phyloP scores from a whole-genome alignment of 139 green algal species.

The Edaphochlamys debaryana region DNA sequence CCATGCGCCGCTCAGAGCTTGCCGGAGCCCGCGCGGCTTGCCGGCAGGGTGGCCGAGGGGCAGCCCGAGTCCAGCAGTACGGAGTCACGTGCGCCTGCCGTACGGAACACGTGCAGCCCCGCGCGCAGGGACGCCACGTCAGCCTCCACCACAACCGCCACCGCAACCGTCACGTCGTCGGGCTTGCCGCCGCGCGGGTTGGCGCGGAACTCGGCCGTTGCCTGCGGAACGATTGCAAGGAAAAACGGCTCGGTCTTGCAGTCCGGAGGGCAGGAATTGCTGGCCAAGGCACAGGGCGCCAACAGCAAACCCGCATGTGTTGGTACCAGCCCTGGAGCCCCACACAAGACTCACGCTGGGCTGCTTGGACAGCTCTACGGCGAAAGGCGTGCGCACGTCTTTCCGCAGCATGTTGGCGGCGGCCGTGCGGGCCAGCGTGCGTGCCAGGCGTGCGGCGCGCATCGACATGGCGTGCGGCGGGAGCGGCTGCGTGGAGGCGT shows the following conservation, averaged over 20 bases:
- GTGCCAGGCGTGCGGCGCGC: not conserved
- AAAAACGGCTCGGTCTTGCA: too few relatives aligned
- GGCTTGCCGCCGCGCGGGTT: constrained; percentile 80
- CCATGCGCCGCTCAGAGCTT: too few relatives aligned
- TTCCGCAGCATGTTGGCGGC: constrained; percentile 29
- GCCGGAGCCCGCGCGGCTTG: too few relatives aligned
- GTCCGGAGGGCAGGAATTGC: too few relatives aligned
- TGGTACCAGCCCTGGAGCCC: too few relatives aligned
- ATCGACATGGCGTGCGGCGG: not conserved
- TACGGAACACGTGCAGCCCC: too few relatives aligned
- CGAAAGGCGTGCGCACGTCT: constrained; percentile 70
- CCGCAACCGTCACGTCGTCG: constrained; percentile 87
- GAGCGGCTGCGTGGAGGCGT: not conserved
- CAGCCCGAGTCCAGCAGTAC: too few relatives aligned
- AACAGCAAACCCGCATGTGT: too few relatives aligned
- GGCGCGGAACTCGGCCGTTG: constrained; percentile 36
- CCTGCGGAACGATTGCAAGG: not conserved
- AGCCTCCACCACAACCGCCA: constrained; percentile 65
- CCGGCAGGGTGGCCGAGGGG: too few relatives aligned
- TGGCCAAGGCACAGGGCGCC: too few relatives aligned
- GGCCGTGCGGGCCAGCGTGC: constrained; percentile 24
- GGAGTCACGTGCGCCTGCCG: too few relatives aligned
- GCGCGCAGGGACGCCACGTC: not conserved
- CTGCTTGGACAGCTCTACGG: constrained; percentile 64
- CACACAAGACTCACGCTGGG: constrained; percentile 10